Evolutionary conservation across 352 stramenopile species (phyloP), one percentile per base, ranked within the genome.

Genomic region (Peronospora destructor): DNA sequence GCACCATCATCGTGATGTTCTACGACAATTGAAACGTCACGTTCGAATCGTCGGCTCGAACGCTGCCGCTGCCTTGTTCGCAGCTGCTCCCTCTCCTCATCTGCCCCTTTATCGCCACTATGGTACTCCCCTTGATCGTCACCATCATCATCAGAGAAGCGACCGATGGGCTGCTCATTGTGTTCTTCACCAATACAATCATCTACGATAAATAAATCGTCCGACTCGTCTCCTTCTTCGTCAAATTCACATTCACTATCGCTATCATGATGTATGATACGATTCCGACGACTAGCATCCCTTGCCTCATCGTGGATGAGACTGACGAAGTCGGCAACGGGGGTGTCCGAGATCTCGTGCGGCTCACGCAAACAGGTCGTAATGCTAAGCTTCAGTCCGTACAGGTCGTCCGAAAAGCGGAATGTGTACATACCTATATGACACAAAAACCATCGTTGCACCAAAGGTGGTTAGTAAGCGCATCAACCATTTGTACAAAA

Each of bases 181-280:
- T 57, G 39, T 45, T 32, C 42, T 5, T 58, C 61, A 16, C 49
- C 46, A 10, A 61, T 58, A 21, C 78, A 49, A 28, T 84, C 72
- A 35, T 85, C 65, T 9, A 85, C 75, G 33, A 89, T 83, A 25
- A 89, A 89, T 10, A 73, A 89, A 48, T 87, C 69, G 14, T 89
- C 71, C 2, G 66, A 80, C n/a, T 75, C 64, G 8, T 66, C 58
- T 11, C 25, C 53, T 39, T 71, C 64, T 29, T 73, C 66, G 23
- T 75, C 68, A 7, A 73, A 55, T 3, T 71, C 65, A 1, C 71
- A 52, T 38, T 84, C 74, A 23, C 66, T 60, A 5, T 83, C 71
- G 23, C 71, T 71, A 11, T 68, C 66, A n/a, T 49, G 44, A 21
- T 53, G 47, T 36, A 52, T 42, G 5, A 48, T 47, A 21, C 56